Evolutionary conservation across 2,329 filamentous ascomycete genomes (phyloP), one percentile per base, ranked within the genome.

Genomic region (Clonostachys chloroleuca): DNA sequence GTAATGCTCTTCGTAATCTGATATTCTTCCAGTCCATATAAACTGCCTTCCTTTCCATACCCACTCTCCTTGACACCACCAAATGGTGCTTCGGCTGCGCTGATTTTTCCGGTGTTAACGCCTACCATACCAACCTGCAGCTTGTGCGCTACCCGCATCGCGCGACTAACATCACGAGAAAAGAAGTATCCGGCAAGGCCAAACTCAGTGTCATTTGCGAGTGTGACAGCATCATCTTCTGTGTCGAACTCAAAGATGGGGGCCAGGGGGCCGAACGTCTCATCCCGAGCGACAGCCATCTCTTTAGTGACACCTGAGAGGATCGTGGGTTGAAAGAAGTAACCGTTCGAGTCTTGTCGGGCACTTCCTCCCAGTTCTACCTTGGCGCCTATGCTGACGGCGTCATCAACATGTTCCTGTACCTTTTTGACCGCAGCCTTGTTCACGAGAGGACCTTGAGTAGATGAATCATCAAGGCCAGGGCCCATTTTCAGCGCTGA

Each of bases 281-380:
- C 63, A 44, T 65, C 60, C 35, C 53, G 54, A 24, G 54, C 56
- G 2, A 63, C 54, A 16, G 49, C 49, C 59, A 63, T 64, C 43
- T 62, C 54, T 48, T 54, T 47, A 40, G 59, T 61, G 16, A 63
- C 56, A 40, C 81, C 83, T 14, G 82, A 79, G 45, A 91, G 76
- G 33, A 91, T 81, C 0, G 87, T 90, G 1, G 84, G 84, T 54
- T 86, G 75, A 67, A 82, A 89, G 72, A 89, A 91, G 65, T 74
- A 37, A 12, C 71, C 66, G 3, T 83, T 83, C 6, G 68, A 83
- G 46, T 78, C 81, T 60, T 81, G 81, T 84, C 83, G 83, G 67
- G 6, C 54, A 65, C 90, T 87, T 54, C 70, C 53, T 78, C 76
- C 83, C 12, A 74, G 59, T 40, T 79, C 61, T 40, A 86, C 62